Conservation (phyloP, 345 rosid species). For the Murraya koenigii region DNA sequence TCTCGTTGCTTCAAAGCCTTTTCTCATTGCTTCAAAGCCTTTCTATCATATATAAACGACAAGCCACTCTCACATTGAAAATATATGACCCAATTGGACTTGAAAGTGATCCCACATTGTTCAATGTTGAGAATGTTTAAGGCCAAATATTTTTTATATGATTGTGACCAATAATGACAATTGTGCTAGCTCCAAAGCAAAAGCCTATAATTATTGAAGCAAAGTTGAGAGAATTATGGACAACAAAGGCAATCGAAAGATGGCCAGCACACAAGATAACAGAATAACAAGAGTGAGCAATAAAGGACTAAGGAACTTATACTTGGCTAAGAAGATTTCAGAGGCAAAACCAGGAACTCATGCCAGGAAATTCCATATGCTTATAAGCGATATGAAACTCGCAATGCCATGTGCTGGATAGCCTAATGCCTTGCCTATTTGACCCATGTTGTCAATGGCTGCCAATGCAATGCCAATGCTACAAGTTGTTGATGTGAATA, state of each 20-base stretch:
- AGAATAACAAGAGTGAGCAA: slow-evolving; percentile 39
- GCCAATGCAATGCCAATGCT: slow-evolving; percentile 49
- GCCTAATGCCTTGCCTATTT: slow-evolving; percentile 39
- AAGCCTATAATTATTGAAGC: slow-evolving; percentile 53
- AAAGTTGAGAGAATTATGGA: slow-evolving; percentile 47
- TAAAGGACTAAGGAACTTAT: slow-evolving; percentile 46
- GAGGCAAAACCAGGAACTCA: slow-evolving; percentile 47
- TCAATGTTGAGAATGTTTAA: slow-evolving; percentile 49
- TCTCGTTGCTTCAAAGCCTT: slow-evolving; percentile 47
- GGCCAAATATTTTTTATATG: slow-evolving; percentile 54
- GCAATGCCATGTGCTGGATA: slow-evolving; percentile 33
- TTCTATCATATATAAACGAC: slow-evolving; percentile 49
- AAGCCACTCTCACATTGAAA: slow-evolving; percentile 43
- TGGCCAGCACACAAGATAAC: slow-evolving; percentile 44
- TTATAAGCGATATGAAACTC: slow-evolving; percentile 49
- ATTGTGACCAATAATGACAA: slow-evolving; percentile 47
- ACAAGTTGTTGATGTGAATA: slow-evolving; percentile 44
- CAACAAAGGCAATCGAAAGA: slow-evolving; percentile 42
- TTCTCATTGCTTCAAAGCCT: slow-evolving; percentile 45
- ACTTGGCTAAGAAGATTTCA: slow-evolving; percentile 40
- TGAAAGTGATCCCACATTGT: slow-evolving; percentile 39
- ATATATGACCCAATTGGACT: slow-evolving; percentile 52
- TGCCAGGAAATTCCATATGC: slow-evolving; percentile 59
- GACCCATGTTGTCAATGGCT: slow-evolving; percentile 45
- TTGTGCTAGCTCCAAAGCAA: slow-evolving; percentile 50